Conservation (phyloP, 2,329 filamentous ascomycete species). For the Colletotrichum sp. region DNA sequence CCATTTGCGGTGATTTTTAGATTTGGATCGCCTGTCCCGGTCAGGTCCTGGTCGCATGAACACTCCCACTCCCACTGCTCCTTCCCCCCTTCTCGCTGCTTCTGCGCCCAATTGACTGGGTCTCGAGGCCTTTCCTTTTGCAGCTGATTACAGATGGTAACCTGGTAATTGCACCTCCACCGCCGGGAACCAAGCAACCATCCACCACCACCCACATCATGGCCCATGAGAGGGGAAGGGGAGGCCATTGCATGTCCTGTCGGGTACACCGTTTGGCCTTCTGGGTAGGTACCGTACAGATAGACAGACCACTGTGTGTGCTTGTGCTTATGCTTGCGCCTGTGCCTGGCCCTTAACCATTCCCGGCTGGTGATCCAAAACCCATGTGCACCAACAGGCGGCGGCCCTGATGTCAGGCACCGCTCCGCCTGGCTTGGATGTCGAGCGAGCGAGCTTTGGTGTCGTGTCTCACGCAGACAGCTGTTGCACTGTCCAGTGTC, state of each 20-base stretch:
- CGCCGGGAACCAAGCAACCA: not conserved
- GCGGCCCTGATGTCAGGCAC: conserved; percentile 16
- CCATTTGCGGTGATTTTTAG: conserved; percentile 7
- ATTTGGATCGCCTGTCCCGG: conserved; percentile 23
- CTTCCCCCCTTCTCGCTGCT: not conserved
- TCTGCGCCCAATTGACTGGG: conserved; percentile 20
- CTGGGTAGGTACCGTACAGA: not conserved
- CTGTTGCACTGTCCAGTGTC: conserved; percentile 5
- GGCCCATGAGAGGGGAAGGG: not conserved
- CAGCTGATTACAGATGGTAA: conserved; percentile 21
- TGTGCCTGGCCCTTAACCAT: conserved; percentile 18
- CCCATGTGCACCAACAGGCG: conserved; percentile 1
- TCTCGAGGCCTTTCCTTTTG: conserved; percentile 12
- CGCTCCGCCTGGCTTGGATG: not conserved
- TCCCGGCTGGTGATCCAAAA: conserved; percentile 8
- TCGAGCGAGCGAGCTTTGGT: not conserved
- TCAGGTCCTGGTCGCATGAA: conserved; percentile 20
- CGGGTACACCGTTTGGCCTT: conserved; percentile 10
- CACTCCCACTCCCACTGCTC: not conserved
- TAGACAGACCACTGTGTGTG: not conserved
- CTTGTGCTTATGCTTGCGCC: not conserved
- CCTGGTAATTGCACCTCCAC: conserved; percentile 22
- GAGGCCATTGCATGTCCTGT: not conserved
- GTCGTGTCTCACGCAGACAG: not conserved
- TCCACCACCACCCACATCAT: not conserved